Percentiles rank a stretch among this genome's conserved stretches.
These are phyloP conservation scores for Calonectria pauciramosa DNA, from an alignment of 2,329 filamentous ascomycete species.

Conservation along the genomic window DNA sequence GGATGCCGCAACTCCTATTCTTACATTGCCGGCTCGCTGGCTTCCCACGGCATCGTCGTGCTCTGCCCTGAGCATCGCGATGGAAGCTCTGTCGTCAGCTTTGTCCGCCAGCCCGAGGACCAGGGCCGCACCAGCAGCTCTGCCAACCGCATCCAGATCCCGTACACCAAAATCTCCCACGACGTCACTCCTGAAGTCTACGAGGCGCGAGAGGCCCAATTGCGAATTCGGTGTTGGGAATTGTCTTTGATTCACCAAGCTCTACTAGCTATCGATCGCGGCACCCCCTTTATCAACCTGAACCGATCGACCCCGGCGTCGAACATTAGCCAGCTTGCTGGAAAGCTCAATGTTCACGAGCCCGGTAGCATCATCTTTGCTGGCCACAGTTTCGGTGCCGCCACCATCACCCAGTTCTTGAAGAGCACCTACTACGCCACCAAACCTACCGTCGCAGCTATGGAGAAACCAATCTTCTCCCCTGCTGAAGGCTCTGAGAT, in stretches of 20 bases:
- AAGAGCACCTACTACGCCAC: slow-evolving; percentile 82
- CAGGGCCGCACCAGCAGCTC: slow-evolving; percentile 49
- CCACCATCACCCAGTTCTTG: slow-evolving; percentile 80
- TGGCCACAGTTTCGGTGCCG: slow-evolving; percentile 86
- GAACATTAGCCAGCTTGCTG: slow-evolving; percentile 70
- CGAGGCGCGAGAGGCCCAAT: slow-evolving; percentile 76
- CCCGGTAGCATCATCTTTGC: slow-evolving; percentile 82
- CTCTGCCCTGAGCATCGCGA: slow-evolving; percentile 88
- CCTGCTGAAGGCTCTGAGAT: slow-evolving; percentile 70
- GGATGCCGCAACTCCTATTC: slow-evolving; percentile 88
- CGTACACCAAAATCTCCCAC: slow-evolving; percentile 71
- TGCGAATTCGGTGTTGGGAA: slow-evolving; percentile 85
- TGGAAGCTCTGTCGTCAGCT: slow-evolving; percentile 81
- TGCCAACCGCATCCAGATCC: slow-evolving; percentile 51
- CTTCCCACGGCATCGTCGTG: slow-evolving; percentile 85
- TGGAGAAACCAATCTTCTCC: slow-evolving; percentile 71
- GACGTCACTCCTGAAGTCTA: slow-evolving; percentile 75
- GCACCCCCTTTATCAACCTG: slow-evolving; percentile 63
- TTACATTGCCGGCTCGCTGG: slow-evolving; percentile 82
- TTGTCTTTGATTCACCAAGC: slow-evolving; percentile 79
- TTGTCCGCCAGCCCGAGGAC: slow-evolving; percentile 74
- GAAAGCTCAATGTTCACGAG: slow-evolving; percentile 75
- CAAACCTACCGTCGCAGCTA: slow-evolving; percentile 58
- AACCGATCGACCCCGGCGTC: slow-evolving; percentile 61
- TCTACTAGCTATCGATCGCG: slow-evolving; percentile 74